Evolutionary conservation across 495 filamentous ascomycete genomes (phyloP), one percentile per base, ranked within the genome.

Genomic region (Trichocladium antarcticum): DNA sequence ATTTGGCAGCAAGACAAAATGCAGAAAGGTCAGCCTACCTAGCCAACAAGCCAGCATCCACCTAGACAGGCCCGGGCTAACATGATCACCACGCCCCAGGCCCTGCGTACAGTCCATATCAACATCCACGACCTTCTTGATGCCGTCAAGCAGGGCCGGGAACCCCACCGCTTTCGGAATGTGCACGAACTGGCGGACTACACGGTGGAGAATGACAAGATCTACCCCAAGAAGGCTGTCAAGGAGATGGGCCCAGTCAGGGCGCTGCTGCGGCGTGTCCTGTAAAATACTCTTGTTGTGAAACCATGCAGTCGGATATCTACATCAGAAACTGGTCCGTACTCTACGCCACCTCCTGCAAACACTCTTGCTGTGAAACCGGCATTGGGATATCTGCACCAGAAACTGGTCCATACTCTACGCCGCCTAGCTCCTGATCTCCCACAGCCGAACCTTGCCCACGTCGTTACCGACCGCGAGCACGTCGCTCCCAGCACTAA

Each of bases 361-460:
- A n/a, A n/a, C n/a, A n/a, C n/a, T n/a, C n/a, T n/a, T n/a, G n/a
- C n/a, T n/a, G n/a, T n/a, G n/a, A n/a, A n/a, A n/a, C n/a, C n/a
- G n/a, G n/a, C 24, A 27, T 27, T 27, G 24, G 24, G 24, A 27
- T 27, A 27, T 27, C 24, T 27, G 28, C 34, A n/a, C 4, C 4
- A 3, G 29, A 28, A 16, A 36, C 14, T n/a, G 8, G 10, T 19
- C 17, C 22, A 11, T 16, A 3, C 14, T 20, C 17, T 14, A 24
- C 5, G 29, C 31, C 28, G 5, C 28, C 57, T 14, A 74, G 34
- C 56, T 57, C 57, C 70, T 57, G 54, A 97, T 83, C 70, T 95
- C 88, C 84, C 88, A 96, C 51, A 95, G 60, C 52, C 86, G 74
- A 20, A 95, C 80, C 65, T 82, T 84, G 17, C 92, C 92, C 47